Evolutionary conservation across 2,329 filamentous ascomycete species (phyloP), one percentile per base, ranked within the genome.

Genomic region (Pseudogymnoascus sp.): DNA sequence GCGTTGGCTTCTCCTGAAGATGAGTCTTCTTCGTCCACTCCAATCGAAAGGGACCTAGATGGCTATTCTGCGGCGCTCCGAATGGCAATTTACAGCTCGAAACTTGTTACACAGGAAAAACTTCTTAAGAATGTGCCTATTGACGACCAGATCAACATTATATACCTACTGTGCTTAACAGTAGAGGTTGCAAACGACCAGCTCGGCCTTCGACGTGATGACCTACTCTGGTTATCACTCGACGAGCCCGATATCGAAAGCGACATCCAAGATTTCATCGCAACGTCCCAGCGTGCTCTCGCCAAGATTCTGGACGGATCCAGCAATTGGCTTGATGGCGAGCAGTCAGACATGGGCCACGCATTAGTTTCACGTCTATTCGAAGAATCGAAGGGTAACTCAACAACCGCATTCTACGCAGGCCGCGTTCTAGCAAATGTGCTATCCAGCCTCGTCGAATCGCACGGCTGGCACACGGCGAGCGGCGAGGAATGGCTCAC

Each of bases 11-110:
- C 76, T 0, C 62, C 70, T 26, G 67, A 64, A 53, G 65, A 66
- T 69, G 6, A 65, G 67, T 64, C 70, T 38, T 13, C 40, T 8
- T 19, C 35, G 6, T 6, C 37, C 69, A 50, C 75, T 24, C 66
- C 73, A 4, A 67, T 82, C 14, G 72, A 77, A 33, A 80, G 87
- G 47, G 92, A 96, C 71, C 78, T 81, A 3, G 82, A 84, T 67
- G 89, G 89, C 0, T 84, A 86, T 33, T 91, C 91, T 1, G 79
- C 89, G 62, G 85, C 91, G 0, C 83, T 90, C 13, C 82, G 93
- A 63, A 89, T 96, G 77, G 85, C 88, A 0, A 79, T 88, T 59
- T 96, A 92, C 72, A 82, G 85, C 0, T 78, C 80, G 5, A 81
- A 81, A 59, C 72, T 95, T 0, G 72, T 92, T 0, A 70, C 74